phyloP scores from a whole-genome alignment of 257 asterid genomes.

The Solanum appendiculatum region DNA sequence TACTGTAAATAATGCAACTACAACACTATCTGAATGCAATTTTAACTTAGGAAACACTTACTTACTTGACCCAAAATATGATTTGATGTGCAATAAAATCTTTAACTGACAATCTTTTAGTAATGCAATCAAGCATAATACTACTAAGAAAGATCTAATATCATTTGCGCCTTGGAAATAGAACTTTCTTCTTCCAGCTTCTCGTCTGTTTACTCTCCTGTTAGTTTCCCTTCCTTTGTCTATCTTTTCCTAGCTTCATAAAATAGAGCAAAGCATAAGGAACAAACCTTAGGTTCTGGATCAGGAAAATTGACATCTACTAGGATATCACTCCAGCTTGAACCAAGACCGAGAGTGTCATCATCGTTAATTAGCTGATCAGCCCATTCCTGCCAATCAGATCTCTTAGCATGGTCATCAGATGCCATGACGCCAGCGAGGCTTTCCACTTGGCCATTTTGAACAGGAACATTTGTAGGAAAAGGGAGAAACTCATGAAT shows the following conservation, averaged over 20 bases:
- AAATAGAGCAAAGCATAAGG: not conserved
- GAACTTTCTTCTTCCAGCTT: not conserved
- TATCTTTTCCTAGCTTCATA: not conserved
- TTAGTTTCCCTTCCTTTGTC: not conserved
- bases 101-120: not conserved
- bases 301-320: slow-evolving; percentile 57
- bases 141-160: not conserved
- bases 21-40: not conserved
- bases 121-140: not conserved
- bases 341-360: slow-evolving; percentile 35
- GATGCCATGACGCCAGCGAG: slow-evolving; percentile 21
- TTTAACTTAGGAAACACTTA: not conserved
- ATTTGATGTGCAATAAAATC: not conserved
- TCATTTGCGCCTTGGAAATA: not conserved
- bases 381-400: slow-evolving; percentile 70
- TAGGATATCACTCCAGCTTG: slow-evolving; percentile 55
- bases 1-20: not conserved
- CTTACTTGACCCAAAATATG: not conserved
- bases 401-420: slow-evolving; percentile 32
- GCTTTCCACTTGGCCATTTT: slow-evolving; percentile 35
- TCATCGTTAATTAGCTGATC: slow-evolving; percentile 55
- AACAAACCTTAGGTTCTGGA: slow-evolving; percentile 58
- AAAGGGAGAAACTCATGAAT: slow-evolving; percentile 33
- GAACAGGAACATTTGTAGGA: slow-evolving; percentile 19
- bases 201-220: not conserved